phyloP scores from a whole-genome alignment of 2,329 filamentous ascomycete genomes.

The Fusarium sororula region DNA sequence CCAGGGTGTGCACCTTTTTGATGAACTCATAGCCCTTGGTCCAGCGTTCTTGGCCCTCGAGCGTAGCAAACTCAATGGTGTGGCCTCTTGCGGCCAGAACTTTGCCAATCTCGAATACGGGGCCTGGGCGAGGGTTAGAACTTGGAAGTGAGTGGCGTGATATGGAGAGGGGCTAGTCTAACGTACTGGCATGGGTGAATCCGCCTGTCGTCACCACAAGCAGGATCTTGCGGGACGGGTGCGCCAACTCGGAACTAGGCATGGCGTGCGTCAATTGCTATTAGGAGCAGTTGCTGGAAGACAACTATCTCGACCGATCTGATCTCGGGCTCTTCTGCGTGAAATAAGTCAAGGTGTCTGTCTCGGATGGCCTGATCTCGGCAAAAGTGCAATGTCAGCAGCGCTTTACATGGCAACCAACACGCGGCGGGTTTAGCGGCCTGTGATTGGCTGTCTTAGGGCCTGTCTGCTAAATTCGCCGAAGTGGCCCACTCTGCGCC shows the following conservation, averaged over 20 bases:
- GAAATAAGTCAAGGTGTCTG: too few relatives aligned
- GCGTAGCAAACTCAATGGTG: neutral
- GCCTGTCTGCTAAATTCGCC: neutral
- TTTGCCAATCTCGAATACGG: neutral
- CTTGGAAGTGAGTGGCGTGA: too few relatives aligned
- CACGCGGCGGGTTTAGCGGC: neutral
- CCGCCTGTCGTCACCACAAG: neutral
- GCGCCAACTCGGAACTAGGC: neutral
- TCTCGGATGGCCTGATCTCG: too few relatives aligned
- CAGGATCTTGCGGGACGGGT: neutral
- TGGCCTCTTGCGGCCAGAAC: neutral
- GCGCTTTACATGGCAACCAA: neutral
- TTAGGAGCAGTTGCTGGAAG: too few relatives aligned
- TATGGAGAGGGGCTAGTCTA: neutral
- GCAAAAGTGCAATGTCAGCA: neutral
- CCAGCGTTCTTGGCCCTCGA: neutral
- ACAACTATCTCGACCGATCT: too few relatives aligned
- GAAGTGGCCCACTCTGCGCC: neutral
- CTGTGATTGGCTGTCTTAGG: neutral
- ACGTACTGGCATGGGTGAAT: neutral
- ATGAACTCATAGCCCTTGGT: neutral
- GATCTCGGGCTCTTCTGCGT: too few relatives aligned
- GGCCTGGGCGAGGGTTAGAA: neutral
- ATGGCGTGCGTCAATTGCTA: neutral
- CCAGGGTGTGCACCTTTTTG: neutral